phyloP scores from a whole-genome alignment of 345 rosid genomes.

The Mangifera indica region DNA sequence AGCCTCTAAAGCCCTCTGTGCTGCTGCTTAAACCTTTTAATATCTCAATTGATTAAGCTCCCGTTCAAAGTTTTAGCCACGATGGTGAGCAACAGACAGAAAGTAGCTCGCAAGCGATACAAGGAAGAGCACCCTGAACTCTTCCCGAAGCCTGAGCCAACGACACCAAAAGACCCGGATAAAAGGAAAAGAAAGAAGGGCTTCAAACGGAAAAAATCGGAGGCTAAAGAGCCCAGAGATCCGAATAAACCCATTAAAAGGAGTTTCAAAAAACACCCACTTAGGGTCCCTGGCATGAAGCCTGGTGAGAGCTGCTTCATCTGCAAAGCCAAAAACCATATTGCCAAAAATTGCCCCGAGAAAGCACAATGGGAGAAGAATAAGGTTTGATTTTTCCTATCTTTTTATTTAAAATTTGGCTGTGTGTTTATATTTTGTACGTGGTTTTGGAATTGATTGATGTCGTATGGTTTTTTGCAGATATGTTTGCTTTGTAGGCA shows the following conservation, averaged over 20 bases:
- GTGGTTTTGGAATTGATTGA: background rate
- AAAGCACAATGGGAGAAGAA: constrained; percentile 87
- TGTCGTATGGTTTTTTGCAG: constrained; percentile 39
- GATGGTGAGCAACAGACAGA: constrained; percentile 83
- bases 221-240: constrained; percentile 24
- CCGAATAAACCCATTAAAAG: constrained; percentile 32
- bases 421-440: background rate
- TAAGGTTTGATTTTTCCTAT: constrained; percentile 44
- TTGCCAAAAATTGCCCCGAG: constrained; percentile 79
- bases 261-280: constrained; percentile 63
- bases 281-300: constrained; percentile 87
- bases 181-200: constrained; percentile 59
- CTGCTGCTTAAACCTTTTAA: too few relatives aligned
- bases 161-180: constrained; percentile 59
- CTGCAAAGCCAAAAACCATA: constrained; percentile 72
- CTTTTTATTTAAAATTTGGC: background rate
- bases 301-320: constrained; percentile 92
- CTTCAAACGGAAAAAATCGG: constrained; percentile 63
- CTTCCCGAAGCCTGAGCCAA: constrained; percentile 68
- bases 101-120: constrained; percentile 67
- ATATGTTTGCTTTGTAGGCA: constrained; percentile 81
- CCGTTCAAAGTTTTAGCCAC: background rate
- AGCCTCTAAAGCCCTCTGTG: too few relatives aligned
- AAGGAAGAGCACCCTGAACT: constrained; percentile 61
- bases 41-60: too few relatives aligned